Evolutionary conservation across 2,329 filamentous ascomycete genomes (phyloP).

Genomic region (Lasiodiplodia theobromae): DNA sequence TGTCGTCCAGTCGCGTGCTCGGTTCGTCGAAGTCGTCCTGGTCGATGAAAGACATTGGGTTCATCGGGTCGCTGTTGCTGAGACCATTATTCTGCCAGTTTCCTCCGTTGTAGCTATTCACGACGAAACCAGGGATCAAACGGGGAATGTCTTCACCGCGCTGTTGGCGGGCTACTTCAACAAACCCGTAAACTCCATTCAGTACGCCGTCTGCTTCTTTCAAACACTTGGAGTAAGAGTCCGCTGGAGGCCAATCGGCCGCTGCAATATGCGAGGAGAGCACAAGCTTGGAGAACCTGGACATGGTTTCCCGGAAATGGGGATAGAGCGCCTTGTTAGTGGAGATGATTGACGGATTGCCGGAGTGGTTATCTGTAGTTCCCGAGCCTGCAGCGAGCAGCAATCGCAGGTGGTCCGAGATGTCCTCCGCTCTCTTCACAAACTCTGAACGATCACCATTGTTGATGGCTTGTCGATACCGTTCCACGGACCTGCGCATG

Average conservation of each 20-base stretch:
- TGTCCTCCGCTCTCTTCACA: conserved; percentile 93
- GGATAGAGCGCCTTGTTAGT: conserved; percentile 97
- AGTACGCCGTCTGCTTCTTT: conserved; percentile 98
- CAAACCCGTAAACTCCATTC: conserved; percentile 92
- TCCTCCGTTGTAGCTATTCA: conserved; percentile 82
- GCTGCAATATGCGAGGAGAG: conserved; percentile 97
- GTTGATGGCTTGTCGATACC: conserved; percentile 88
- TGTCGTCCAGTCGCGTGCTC: conserved; percentile 74
- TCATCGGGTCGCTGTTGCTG: conserved; percentile 72
- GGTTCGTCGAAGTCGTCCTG: conserved; percentile 88
- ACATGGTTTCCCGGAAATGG: conserved; percentile 99
- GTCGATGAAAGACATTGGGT: conserved; percentile 75
- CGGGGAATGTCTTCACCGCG: conserved; percentile 91
- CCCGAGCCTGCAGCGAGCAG: conserved; percentile 95
- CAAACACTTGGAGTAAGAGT: conserved; percentile 92
- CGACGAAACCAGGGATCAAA: conserved; percentile 91
- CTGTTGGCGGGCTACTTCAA: conserved; percentile 92
- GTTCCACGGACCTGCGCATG: conserved; percentile 89
- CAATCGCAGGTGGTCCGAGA: conserved; percentile 92
- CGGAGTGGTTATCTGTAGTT: conserved; percentile 98
- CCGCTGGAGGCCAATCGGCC: conserved; percentile 91
- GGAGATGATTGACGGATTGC: conserved; percentile 98
- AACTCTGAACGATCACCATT: conserved; percentile 86
- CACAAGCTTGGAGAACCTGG: conserved; percentile 98
- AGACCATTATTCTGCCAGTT: conserved; percentile 79